Evolutionary conservation across 2,329 filamentous ascomycete genomes (phyloP), one percentile per base, ranked within the genome.

Genomic region (Camptophora hylomeconis): DNA sequence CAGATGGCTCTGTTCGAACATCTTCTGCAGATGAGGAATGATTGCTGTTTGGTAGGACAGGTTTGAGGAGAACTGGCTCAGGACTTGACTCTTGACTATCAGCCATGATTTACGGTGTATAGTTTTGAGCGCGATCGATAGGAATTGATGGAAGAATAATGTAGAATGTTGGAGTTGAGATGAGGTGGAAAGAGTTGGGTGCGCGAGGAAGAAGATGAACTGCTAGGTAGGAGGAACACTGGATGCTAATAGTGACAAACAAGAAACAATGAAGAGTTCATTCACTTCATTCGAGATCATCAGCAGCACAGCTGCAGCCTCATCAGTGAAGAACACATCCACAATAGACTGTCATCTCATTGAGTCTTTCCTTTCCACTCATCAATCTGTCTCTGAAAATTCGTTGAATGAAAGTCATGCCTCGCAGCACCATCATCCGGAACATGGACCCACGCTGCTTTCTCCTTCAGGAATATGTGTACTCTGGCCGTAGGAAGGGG

Each of bases 391-490:
- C 34, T 35, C 30, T 45, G 38, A 32, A 47, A 45, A 10, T 39
- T 30, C 5, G 24, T 26, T 28, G 41, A 33, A 22, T 44, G 48
- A 14, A 28, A 44, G 7, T 43, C 37, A 32, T 37, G 49, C 34
- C 46, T 48, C 21, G 35, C 33, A 18, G 50, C 33, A 5, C 49
- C 48, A 44, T 60, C 54, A 13, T 56, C 46, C 7, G 52, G 49
- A 15, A 58, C 21, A 16, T 51, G 44, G 45, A 49, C 54, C 54
- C 56, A 59, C 12, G 41, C 38, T 6, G 50, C 48, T 30, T 52
- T 56, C 36, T 63, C 58, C 18, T 47, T 44, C 4, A 64, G 32
- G 33, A 58, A 67, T 8, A 67, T 63, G 46, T 66, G 60, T 31
- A 42, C 39, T 14, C 39, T 41, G 3, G 48, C 33, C 8, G 26